A percentile compares a stretch with the other conserved stretches of the same genome.
Conservation (phyloP, 257 asterid genomes). For the Fraxinus americana region DNA sequence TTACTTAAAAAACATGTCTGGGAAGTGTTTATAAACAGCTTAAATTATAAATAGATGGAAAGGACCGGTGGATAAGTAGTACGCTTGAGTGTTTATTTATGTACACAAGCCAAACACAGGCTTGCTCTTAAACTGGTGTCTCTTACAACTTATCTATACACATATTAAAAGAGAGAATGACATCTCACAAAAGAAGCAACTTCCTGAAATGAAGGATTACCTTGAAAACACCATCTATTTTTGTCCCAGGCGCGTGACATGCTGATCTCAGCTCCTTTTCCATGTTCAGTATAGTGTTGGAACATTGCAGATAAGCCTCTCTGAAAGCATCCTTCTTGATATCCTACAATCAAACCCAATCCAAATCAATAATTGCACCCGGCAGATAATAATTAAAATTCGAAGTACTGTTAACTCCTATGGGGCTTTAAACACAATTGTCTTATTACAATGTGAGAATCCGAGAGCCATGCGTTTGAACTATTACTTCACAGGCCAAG, state of each 20-base stretch:
- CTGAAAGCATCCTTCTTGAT: slow-evolving; percentile 84
- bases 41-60: no score
- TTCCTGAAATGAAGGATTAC: slow-evolving; percentile 37
- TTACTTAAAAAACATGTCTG: background rate
- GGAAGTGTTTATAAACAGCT: no score
- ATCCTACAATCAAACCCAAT: slow-evolving; percentile 59
- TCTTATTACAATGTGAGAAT: background rate
- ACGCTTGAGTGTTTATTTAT: no score
- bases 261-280: slow-evolving; percentile 84
- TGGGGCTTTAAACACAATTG: background rate
- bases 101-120: no score
- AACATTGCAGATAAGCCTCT: slow-evolving; percentile 82
- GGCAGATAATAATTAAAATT: background rate
- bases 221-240: slow-evolving; percentile 73
- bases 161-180: slow-evolving; percentile 2
- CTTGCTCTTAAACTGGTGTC: background rate
- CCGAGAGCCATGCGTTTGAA: background rate
- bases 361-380: slow-evolving; percentile 28
- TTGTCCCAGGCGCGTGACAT: slow-evolving; percentile 80
- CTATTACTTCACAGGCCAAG: slow-evolving; percentile 8
- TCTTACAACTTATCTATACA: slow-evolving; percentile 1
- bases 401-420: slow-evolving; percentile 6
- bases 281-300: slow-evolving; percentile 79
- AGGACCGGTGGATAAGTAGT: no score
- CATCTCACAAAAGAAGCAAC: slow-evolving; percentile 12